Evolutionary conservation across 768 basidiomycete genomes (phyloP).

Genomic region (Clavulina sp.): DNA sequence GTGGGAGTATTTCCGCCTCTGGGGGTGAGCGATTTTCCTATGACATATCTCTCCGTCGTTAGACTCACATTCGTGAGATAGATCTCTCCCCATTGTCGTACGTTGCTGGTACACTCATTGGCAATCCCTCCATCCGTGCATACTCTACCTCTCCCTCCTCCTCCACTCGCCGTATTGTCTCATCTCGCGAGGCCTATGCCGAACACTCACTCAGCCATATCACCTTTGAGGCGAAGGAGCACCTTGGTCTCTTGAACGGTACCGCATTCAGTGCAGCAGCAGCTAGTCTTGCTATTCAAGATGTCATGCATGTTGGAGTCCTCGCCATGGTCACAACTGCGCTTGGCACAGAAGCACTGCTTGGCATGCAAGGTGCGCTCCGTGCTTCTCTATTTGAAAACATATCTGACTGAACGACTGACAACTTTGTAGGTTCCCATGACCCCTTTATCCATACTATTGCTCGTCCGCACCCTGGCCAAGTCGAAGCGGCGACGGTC

Average conservation of each 20-base stretch:
- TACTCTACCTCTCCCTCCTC: constrained; percentile 12
- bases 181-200: constrained; percentile 17
- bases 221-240: constrained; percentile 18
- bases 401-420: neutral
- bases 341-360: constrained; percentile 67
- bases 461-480: constrained; percentile 71
- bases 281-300: constrained; percentile 54
- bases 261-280: constrained; percentile 72
- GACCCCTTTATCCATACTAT: constrained; percentile 58
- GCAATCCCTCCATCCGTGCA: constrained; percentile 63
- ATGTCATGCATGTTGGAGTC: constrained; percentile 30
- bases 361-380: constrained; percentile 35
- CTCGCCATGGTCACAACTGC: constrained; percentile 55
- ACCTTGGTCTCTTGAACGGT: constrained; percentile 37
- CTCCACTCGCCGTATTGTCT: constrained; percentile 11
- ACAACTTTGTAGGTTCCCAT: constrained; percentile 29
- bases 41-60: constrained; percentile 10
- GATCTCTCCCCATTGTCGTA: constrained; percentile 71
- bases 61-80: neutral
- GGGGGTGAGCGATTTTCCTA: constrained; percentile 23
- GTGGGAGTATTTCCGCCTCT: constrained; percentile 68
- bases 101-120: constrained; percentile 63
- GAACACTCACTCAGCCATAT: constrained; percentile 44
- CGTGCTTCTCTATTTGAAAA: constrained; percentile 4
- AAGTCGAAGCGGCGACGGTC: constrained; percentile 57